phyloP scores from a whole-genome alignment of 176 grass and related monocot species.

The Oropetium thomaeum region DNA sequence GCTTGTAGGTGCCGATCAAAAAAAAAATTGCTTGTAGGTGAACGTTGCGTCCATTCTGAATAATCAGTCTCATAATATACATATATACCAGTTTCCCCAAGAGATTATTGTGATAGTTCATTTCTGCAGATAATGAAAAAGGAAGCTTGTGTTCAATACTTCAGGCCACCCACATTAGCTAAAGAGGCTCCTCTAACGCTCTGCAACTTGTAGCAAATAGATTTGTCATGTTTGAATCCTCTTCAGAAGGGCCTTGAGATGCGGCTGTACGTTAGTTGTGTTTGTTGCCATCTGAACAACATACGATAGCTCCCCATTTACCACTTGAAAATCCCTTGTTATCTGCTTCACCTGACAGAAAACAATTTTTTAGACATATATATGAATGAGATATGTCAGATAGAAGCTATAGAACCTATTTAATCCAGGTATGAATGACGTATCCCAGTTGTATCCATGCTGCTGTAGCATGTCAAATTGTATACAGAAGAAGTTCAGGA shows the following conservation, averaged over 20 bases:
- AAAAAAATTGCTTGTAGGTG: no score
- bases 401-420: neutral
- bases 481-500: neutral
- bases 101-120: neutral
- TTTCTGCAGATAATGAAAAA: neutral
- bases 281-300: conserved; percentile 74
- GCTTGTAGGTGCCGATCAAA: neutral
- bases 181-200: neutral
- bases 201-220: no score
- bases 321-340: conserved; percentile 56
- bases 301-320: conserved; percentile 57
- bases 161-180: neutral
- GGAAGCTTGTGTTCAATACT: neutral
- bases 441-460: neutral
- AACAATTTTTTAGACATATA: neutral
- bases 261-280: conserved; percentile 49
- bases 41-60: neutral
- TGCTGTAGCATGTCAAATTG: neutral
- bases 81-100: no score
- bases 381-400: neutral
- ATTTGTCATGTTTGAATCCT: conserved; percentile 49
- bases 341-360: conserved; percentile 78
- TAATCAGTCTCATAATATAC: neutral
- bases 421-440: neutral
- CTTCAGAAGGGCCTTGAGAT: conserved; percentile 75